Evolutionary conservation across 768 basidiomycete species (phyloP), one percentile per base, ranked within the genome.

Genomic region (Hygrocybe punicea): DNA sequence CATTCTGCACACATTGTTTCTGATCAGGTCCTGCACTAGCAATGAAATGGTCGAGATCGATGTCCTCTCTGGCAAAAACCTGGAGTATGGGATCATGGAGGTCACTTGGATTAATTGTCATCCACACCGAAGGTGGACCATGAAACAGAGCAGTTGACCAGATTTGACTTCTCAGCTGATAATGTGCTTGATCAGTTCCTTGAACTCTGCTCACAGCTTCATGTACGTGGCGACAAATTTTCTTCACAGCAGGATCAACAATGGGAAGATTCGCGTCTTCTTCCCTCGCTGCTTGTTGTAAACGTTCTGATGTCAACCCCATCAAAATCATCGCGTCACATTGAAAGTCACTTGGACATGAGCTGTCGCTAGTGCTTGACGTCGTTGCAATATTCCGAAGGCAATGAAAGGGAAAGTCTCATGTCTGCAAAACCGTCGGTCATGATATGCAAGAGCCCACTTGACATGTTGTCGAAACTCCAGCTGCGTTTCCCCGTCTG

Each of bases 31-130:
- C 73, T 2, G 48, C 37, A 0, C 62, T 62, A 0, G 55, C 21
- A 2, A 58, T 4, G 49, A 81, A 80, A 0, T 58, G 1, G 50
- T 83, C 74, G 7, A 82, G 53, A 51, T 81, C 65, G 7, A 83
- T 80, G 0, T 76, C 61, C 25, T 67, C 69, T 0, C 81, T 78
- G 0, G 73, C 68, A 11, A 82, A 64, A 0, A 81, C 69, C 51
- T 81, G 78, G 0, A 72, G 75, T 21, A 82, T 66, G 0, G 79
- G 80, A 58, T 80, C 75, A 36, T 77, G 71, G 0, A 70, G 60
- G 55, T 81, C 76, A 0, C 60, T 9, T 21, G 73, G 75, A 50
- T 78, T 80, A 2, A 81, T 67, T 0, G 79, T 81, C 1, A 75
- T 59, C 79, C 79, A 81, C 0, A 80, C 21, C 1, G 51, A 60